A percentile compares a stretch with the other conserved stretches of the same genome.
These are phyloP conservation scores for Iberis pinnata DNA, from an alignment of 345 rosid species.

Conservation along the genomic window DNA sequence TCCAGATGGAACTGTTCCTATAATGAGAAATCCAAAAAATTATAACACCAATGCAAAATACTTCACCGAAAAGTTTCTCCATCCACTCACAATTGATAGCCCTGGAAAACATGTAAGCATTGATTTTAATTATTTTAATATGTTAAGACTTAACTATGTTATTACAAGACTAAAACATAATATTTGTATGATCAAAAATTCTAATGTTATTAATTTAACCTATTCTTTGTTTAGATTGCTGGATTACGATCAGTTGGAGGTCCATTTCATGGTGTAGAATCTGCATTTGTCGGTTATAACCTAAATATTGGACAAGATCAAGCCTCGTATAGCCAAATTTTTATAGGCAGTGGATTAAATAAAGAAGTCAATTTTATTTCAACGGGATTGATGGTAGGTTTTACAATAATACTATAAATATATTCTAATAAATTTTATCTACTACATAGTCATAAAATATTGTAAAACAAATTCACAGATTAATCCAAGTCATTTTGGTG, in stretches of 20 bases:
- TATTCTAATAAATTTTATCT: background rate
- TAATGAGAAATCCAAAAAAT: constrained; percentile 4
- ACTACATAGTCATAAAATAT: background rate
- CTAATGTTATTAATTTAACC: no score
- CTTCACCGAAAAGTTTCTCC: background rate
- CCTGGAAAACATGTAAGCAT: background rate
- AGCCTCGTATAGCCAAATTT: constrained; percentile 12
- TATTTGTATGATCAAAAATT: no score
- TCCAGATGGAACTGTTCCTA: constrained; percentile 7
- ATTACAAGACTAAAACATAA: no score
- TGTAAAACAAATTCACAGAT: background rate
- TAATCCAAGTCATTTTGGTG: background rate
- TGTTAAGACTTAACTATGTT: no score
- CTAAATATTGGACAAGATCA: background rate
- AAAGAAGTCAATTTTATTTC: background rate
- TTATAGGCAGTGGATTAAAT: background rate
- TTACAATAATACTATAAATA: no score
- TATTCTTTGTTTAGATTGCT: no score
- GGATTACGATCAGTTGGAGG: no score
- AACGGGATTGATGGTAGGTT: background rate
- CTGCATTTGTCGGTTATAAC: background rate
- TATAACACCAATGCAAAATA: background rate
- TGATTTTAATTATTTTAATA: no score
- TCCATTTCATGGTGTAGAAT: background rate
- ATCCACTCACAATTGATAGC: background rate